Conservation (phyloP, 73 alveolate species). For the Paramecium octaurelia region DNA sequence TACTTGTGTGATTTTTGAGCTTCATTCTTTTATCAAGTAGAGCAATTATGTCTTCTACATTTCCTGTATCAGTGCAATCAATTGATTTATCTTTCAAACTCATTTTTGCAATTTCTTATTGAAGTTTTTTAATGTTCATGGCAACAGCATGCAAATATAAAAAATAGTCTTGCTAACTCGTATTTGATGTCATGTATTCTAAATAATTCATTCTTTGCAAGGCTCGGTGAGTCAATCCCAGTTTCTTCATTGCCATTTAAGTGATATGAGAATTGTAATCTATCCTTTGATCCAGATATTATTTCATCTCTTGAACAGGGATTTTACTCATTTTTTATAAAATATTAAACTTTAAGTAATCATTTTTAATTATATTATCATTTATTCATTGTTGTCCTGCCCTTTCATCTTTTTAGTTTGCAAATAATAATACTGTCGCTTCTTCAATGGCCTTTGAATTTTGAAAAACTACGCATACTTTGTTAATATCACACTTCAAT, state of each 20-base stretch:
- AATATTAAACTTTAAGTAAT: background rate
- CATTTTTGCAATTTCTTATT: background rate
- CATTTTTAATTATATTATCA: background rate
- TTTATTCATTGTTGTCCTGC: background rate
- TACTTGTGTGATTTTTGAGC: background rate
- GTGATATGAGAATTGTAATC: background rate
- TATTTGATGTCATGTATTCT: background rate
- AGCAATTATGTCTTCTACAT: background rate
- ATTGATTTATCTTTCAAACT: background rate
- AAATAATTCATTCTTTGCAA: background rate
- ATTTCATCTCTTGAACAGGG: background rate
- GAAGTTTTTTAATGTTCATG: background rate
- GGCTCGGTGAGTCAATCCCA: background rate
- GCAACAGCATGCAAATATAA: background rate
- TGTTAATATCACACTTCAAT: background rate
- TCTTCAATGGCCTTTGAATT: background rate
- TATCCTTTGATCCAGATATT: background rate
- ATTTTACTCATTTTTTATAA: background rate
- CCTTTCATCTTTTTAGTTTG: constrained; percentile 18
- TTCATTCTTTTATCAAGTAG: background rate
- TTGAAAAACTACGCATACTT: background rate
- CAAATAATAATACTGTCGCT: background rate
- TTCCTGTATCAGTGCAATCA: background rate
- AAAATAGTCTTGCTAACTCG: background rate
- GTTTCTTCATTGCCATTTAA: background rate